Evolutionary conservation across 2,329 filamentous ascomycete species (phyloP), one percentile per base, ranked within the genome.

Genomic region (Cladosporium sp.): DNA sequence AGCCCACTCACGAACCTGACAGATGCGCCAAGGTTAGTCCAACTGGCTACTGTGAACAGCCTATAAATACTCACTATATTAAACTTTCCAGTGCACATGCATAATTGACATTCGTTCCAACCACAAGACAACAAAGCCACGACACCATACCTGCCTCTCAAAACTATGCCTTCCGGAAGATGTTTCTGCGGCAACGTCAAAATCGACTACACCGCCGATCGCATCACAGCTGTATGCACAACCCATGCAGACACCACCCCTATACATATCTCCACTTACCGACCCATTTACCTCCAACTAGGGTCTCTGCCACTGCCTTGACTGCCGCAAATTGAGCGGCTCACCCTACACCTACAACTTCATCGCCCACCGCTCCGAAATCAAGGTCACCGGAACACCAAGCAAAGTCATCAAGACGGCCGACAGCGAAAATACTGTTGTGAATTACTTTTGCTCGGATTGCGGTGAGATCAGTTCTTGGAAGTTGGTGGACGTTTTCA

Each of bases 361-460:
- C 51, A 41, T 64, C 24, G 26, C 26, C 21, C 28, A 64, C 14
- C 26, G 61, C 10, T 34, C 51, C n/a, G 51, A 64, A 8, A n/a
- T 64, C 24, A 18, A 64, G 34, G 30, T 64, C 15, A 47, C 24
- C 10, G 61, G 61, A 15, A 18, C 34, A 18, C 51, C 61, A 4
- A 36, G 47, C 32, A 34, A 21, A 24, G n/a, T 64, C 11, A 36
- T 11, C 51, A 64, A 47, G 6, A 32, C 32, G 0, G 61, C 51
- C 0, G 61, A 57, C 15, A 64, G 61, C 51, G 36, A 26, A 0
- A 57, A 57, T 18, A 30, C 18, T 12, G 49, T 64, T 10, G n/a
- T 52, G 24, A 64, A 64, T 26, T 64, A 57, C 51, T 64, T 64
- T 18, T 64, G 61, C 26, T 7, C 34, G 10, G 61, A 64, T 18